Conservation (phyloP, 2,329 filamentous ascomycete genomes). For the Pseudocercospora macadamiae region DNA sequence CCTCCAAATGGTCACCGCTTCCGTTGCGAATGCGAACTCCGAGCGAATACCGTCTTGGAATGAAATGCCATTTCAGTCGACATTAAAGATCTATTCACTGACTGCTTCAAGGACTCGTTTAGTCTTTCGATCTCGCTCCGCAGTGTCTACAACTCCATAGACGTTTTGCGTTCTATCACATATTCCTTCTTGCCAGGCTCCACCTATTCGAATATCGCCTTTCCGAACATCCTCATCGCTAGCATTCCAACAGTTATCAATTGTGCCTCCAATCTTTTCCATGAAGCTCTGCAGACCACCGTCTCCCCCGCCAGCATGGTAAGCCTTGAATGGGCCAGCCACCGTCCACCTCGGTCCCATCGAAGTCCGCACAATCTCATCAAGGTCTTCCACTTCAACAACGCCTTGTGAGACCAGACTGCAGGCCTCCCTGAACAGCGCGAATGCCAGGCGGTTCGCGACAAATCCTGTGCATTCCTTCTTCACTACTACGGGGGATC, state of each 20-base stretch:
- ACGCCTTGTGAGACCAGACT: constrained; percentile 59
- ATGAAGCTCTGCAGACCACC: constrained; percentile 58
- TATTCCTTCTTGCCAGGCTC: constrained; percentile 52
- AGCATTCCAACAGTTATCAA: constrained; percentile 59
- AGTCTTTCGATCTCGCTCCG: constrained; percentile 47
- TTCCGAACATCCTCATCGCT: constrained; percentile 41
- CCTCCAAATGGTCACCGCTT: too few species aligned
- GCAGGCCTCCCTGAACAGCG: constrained; percentile 59
- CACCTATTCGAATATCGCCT: constrained; percentile 42
- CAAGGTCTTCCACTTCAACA: constrained; percentile 56
- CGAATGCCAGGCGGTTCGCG: constrained; percentile 61
- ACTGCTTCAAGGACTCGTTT: constrained; percentile 46
- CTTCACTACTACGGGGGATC: constrained; percentile 54
- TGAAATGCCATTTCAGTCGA: too few species aligned
- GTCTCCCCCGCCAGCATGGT: constrained; percentile 61
- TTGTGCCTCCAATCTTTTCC: constrained; percentile 59
- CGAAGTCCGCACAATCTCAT: constrained; percentile 55
- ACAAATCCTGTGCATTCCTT: constrained; percentile 61
- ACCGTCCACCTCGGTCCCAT: constrained; percentile 60
- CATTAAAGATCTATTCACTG: neutral
- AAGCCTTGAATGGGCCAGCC: constrained; percentile 61
- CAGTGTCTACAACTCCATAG: constrained; percentile 51
- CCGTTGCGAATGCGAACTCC: neutral
- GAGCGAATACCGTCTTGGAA: neutral
- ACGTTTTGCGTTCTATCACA: constrained; percentile 50